Evolutionary conservation across 2,329 filamentous ascomycete genomes (phyloP).

Genomic region (Monosporascus sp.): DNA sequence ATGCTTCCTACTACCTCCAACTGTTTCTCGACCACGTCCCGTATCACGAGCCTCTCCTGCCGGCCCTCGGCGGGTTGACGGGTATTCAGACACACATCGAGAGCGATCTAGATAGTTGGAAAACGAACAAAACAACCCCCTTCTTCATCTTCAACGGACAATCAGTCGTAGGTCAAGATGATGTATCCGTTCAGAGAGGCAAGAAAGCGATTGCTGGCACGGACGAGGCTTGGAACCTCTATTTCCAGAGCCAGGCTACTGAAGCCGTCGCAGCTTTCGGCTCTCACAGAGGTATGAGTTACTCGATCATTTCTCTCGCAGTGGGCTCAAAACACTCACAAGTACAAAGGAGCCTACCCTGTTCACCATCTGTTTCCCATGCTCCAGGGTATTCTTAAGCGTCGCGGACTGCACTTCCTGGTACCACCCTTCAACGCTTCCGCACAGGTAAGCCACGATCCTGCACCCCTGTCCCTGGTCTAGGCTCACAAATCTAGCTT

Average conservation of each 20-base stretch:
- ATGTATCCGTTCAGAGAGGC: slow-evolving; percentile 58
- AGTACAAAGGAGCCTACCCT: slow-evolving; percentile 57
- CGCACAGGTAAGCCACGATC: slow-evolving; percentile 60
- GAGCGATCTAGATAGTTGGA: slow-evolving; percentile 68
- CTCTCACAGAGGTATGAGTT: slow-evolving; percentile 57
- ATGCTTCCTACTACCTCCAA: slow-evolving; percentile 84
- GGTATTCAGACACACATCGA: slow-evolving; percentile 72
- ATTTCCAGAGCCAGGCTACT: slow-evolving; percentile 73
- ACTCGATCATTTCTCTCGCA: not conserved
- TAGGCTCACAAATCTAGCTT: slow-evolving; percentile 47
- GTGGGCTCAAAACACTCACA: slow-evolving; percentile 6
- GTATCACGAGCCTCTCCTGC: slow-evolving; percentile 79
- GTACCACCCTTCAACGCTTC: slow-evolving; percentile 85
- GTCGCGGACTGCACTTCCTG: slow-evolving; percentile 66
- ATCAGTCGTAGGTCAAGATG: slow-evolving; percentile 69
- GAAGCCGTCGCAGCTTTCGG: slow-evolving; percentile 85
- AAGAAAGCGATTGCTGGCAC: slow-evolving; percentile 64
- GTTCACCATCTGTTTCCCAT: slow-evolving; percentile 70
- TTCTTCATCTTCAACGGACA: slow-evolving; percentile 92
- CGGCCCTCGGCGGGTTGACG: slow-evolving; percentile 84
- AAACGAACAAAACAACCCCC: slow-evolving; percentile 63
- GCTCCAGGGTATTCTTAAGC: slow-evolving; percentile 67
- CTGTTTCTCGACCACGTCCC: slow-evolving; percentile 65
- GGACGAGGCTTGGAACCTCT: slow-evolving; percentile 78
- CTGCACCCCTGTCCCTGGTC: slow-evolving; percentile 9